Evolutionary conservation across 192 early-diverging fungal genomes (phyloP).

Genomic region (Glomus cerebriforme): DNA sequence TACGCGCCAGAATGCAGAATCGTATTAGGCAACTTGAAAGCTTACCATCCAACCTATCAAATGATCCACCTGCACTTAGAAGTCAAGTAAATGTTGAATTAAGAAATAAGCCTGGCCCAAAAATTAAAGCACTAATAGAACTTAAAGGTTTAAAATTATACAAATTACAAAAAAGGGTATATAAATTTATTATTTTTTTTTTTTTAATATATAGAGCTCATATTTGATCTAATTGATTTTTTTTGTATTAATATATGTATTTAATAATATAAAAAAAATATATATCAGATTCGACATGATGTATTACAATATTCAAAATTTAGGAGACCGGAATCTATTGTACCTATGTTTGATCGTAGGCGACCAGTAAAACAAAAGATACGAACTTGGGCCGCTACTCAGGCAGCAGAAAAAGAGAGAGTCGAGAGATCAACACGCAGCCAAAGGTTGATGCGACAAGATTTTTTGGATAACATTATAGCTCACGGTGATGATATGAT

Average conservation of each 20-base stretch:
- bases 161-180: neutral
- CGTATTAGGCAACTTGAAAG: neutral
- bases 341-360: neutral
- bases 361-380: constrained; percentile 57
- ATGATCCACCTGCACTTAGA: neutral
- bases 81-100: neutral
- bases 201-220: neutral
- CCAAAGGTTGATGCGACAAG: constrained; percentile 79
- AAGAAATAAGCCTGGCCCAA: neutral
- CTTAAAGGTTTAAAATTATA: constrained; percentile 2
- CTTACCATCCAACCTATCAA: constrained; percentile 13
- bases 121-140: neutral
- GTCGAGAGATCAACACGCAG: constrained; percentile 80
- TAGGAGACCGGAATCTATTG: neutral
- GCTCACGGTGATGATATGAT: constrained; percentile 72
- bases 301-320: constrained; percentile 1
- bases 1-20: neutral
- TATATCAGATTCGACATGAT: neutral
- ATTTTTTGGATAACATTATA: constrained; percentile 75
- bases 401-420: constrained; percentile 86
- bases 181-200: neutral
- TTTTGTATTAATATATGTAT: neutral
- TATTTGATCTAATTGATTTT: neutral
- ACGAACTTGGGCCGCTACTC: constrained; percentile 82
- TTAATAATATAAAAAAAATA: neutral